These are phyloP conservation scores for Rhododendron simsii DNA, from an alignment of 148 eudicot species.

Conservation along the genomic window DNA sequence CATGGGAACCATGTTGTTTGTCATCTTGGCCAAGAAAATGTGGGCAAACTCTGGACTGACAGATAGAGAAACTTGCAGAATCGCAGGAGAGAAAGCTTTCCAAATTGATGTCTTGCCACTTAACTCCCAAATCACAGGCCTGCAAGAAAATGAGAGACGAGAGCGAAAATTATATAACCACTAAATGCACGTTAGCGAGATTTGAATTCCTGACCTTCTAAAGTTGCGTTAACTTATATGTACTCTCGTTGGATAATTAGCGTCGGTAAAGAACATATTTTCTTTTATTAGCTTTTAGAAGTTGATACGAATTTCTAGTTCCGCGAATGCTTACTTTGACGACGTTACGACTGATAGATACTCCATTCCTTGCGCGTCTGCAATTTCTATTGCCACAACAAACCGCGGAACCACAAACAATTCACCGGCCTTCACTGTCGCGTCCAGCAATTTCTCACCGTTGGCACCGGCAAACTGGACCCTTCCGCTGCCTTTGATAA, in stretches of 20 bases:
- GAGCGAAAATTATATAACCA: neutral
- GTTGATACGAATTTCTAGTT: neutral
- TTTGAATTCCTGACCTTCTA: neutral
- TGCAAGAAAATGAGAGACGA: conserved; percentile 14
- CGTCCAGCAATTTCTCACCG: conserved; percentile 26
- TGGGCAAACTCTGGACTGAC: conserved; percentile 16
- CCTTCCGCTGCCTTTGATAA: conserved; percentile 37
- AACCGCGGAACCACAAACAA: conserved; percentile 42
- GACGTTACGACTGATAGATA: conserved; percentile 32
- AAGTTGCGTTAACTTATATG: too few species aligned
- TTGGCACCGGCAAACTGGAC: conserved; percentile 30
- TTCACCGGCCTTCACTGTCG: conserved; percentile 23
- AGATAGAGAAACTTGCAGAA: conserved; percentile 30
- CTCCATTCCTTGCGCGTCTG: conserved; percentile 36
- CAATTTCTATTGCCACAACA: conserved; percentile 14
- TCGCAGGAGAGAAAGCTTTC: conserved; percentile 28
- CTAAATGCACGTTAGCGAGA: neutral
- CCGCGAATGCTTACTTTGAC: conserved; percentile 25
- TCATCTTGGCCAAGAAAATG: conserved; percentile 11
- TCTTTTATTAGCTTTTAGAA: too few species aligned
- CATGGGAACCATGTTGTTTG: neutral
- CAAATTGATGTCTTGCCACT: conserved; percentile 29
- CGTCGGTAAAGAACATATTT: neutral
- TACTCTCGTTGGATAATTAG: too few species aligned
- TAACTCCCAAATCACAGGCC: conserved; percentile 26